Percentiles rank a stretch among this genome's conserved stretches.
phyloP scores from a whole-genome alignment of 2,329 filamentous ascomycete species.

The Metarhizium sp. region DNA sequence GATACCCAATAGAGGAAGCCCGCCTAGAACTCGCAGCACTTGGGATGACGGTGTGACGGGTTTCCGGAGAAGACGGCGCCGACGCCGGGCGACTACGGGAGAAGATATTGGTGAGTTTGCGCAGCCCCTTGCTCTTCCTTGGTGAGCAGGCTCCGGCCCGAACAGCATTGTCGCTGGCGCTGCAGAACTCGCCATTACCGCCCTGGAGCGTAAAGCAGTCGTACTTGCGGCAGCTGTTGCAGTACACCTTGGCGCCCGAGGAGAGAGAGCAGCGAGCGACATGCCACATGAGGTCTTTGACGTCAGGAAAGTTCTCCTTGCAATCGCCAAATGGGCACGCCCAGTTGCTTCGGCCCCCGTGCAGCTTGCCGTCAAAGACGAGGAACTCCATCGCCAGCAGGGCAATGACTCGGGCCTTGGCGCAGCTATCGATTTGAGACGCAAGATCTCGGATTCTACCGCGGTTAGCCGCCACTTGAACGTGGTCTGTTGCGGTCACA shows the following conservation, averaged over 20 bases:
- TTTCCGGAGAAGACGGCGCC: not conserved
- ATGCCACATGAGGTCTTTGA: not conserved
- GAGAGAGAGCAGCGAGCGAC: not conserved
- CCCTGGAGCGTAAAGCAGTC: not conserved
- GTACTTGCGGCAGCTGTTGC: not conserved
- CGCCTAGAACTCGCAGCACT: not conserved
- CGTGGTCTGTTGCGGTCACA: too few relatives aligned
- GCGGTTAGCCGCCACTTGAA: too few relatives aligned
- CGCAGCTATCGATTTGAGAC: slow-evolving; percentile 1
- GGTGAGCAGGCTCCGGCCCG: not conserved
- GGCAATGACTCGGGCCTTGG: not conserved
- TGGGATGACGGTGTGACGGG: not conserved
- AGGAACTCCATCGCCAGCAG: slow-evolving; percentile 1
- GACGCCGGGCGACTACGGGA: not conserved
- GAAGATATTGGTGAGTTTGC: not conserved
- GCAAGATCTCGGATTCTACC: not conserved
- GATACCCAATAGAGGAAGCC: not conserved
- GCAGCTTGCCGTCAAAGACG: slow-evolving; percentile 1
- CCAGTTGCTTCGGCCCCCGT: not conserved
- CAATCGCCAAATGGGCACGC: slow-evolving; percentile 1
- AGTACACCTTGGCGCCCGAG: slow-evolving; percentile 7
- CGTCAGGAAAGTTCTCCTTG: not conserved
- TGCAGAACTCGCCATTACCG: not conserved
- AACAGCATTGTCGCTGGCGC: not conserved
- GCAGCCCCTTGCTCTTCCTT: not conserved